phyloP scores from a whole-genome alignment of 495 filamentous ascomycete genomes.

The Penicillium antarcticum region DNA sequence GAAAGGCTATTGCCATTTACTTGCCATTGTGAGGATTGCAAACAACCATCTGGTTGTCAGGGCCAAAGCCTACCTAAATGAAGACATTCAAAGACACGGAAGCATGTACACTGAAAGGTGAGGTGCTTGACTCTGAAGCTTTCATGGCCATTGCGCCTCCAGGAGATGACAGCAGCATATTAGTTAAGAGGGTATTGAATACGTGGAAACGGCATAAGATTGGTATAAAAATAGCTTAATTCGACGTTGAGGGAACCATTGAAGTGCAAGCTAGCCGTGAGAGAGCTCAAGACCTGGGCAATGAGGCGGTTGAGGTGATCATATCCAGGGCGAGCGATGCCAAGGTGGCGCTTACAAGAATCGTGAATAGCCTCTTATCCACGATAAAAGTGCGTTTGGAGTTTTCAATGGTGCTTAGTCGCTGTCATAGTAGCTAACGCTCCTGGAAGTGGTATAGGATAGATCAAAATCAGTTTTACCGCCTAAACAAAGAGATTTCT shows the following conservation, averaged over 20 bases:
- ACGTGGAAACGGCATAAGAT: slow-evolving; percentile 85
- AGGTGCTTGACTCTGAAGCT: slow-evolving; percentile 87
- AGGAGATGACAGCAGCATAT: slow-evolving; percentile 82
- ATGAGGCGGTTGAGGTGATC: slow-evolving; percentile 90
- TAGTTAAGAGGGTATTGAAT: slow-evolving; percentile 91
- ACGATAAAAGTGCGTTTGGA: slow-evolving; percentile 90
- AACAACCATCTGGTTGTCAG: slow-evolving; percentile 95
- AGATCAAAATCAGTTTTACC: too few relatives aligned
- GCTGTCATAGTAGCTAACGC: too few relatives aligned
- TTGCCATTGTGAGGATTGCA: slow-evolving; percentile 89
- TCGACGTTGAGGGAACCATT: slow-evolving; percentile 91
- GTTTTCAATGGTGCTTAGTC: slow-evolving; percentile 93
- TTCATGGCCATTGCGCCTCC: slow-evolving; percentile 79
- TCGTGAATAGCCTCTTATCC: slow-evolving; percentile 93
- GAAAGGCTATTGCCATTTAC: slow-evolving; percentile 88
- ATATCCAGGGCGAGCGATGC: slow-evolving; percentile 80
- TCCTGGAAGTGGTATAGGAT: too few relatives aligned
- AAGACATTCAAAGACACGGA: neutral
- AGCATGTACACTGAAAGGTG: slow-evolving; percentile 70
- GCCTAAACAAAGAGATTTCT: too few relatives aligned
- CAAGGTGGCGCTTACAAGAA: slow-evolving; percentile 51
- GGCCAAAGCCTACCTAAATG: slow-evolving; percentile 64
- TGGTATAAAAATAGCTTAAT: slow-evolving; percentile 93
- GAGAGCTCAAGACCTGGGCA: slow-evolving; percentile 87
- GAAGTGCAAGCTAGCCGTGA: slow-evolving; percentile 86